Evolutionary conservation across 441 rosid species (phyloP).

Genomic region (Kokia cookei): DNA sequence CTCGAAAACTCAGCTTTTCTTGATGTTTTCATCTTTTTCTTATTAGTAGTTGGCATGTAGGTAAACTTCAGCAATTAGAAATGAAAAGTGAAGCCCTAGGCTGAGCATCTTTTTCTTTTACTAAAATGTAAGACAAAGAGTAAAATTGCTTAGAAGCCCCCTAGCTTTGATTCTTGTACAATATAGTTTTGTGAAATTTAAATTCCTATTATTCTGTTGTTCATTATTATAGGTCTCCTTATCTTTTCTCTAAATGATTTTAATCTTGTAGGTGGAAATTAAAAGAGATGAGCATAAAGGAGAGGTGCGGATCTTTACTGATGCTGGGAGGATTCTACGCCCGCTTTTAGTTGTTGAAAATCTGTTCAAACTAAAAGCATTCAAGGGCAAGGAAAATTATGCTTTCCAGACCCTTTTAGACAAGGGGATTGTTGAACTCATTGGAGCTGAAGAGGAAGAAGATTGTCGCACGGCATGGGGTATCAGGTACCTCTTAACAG

Average conservation of each 20-base stretch:
- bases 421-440: conserved; percentile 64
- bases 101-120: background rate
- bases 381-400: conserved; percentile 39
- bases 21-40: background rate
- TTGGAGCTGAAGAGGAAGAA: conserved; percentile 92
- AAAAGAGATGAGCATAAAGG: conserved; percentile 61
- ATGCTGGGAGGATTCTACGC: conserved; percentile 85
- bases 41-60: background rate
- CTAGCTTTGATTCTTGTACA: background rate
- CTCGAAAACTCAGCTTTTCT: background rate
- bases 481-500: conserved; percentile 46
- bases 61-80: background rate
- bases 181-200: background rate
- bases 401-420: conserved; percentile 54
- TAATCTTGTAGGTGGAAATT: conserved; percentile 63
- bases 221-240: conserved; percentile 1
- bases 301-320: conserved; percentile 78
- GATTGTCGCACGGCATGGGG: conserved; percentile 77
- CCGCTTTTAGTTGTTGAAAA: conserved; percentile 84
- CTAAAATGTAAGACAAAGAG: background rate
- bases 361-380: conserved; percentile 38
- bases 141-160: background rate
- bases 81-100: background rate
- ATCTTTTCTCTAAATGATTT: background rate
- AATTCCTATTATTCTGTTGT: background rate